Evolutionary conservation across 2,329 filamentous ascomycete species (phyloP).

Genomic region (Colletotrichum acutatum): DNA sequence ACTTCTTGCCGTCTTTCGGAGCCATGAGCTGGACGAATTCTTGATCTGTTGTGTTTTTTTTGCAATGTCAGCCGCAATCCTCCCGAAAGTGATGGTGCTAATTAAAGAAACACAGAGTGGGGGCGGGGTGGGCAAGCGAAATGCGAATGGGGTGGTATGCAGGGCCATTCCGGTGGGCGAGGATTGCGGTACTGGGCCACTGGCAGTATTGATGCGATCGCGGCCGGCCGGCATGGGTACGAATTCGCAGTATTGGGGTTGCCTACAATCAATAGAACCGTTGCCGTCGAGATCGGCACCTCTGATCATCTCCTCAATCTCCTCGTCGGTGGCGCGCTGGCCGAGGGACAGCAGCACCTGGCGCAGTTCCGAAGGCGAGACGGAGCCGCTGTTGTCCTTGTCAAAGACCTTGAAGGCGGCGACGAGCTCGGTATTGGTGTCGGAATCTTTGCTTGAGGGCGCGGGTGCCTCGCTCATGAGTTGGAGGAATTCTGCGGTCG

Average conservation of each 20-base stretch:
- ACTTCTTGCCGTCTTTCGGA: conserved; percentile 33
- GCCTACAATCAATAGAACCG: conserved; percentile 37
- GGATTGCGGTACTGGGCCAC: too few relatives aligned
- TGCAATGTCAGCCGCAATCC: conserved; percentile 23
- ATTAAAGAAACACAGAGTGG: conserved; percentile 17
- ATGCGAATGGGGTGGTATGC: conserved; percentile 10
- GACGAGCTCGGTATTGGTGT: conserved; percentile 35
- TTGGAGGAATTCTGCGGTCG: conserved; percentile 35
- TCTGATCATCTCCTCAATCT: conserved; percentile 38
- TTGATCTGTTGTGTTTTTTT: conserved; percentile 28
- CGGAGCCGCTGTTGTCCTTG: conserved; percentile 37
- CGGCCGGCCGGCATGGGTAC: neutral
- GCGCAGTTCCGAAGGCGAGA: conserved; percentile 36
- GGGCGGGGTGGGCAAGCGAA: conserved; percentile 22
- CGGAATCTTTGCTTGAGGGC: conserved; percentile 31
- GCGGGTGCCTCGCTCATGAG: conserved; percentile 36
- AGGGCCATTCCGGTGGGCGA: neutral
- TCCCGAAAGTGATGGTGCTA: conserved; percentile 11
- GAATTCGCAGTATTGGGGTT: neutral
- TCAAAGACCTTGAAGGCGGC: conserved; percentile 38
- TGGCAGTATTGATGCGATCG: neutral
- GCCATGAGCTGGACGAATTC: conserved; percentile 38
- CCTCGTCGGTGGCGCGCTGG: conserved; percentile 37
- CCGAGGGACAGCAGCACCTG: conserved; percentile 37
- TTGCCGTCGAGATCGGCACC: conserved; percentile 37